These are phyloP conservation scores for Lotus japonicus DNA, from an alignment of 306 rosid genomes.

Conservation along the genomic window DNA sequence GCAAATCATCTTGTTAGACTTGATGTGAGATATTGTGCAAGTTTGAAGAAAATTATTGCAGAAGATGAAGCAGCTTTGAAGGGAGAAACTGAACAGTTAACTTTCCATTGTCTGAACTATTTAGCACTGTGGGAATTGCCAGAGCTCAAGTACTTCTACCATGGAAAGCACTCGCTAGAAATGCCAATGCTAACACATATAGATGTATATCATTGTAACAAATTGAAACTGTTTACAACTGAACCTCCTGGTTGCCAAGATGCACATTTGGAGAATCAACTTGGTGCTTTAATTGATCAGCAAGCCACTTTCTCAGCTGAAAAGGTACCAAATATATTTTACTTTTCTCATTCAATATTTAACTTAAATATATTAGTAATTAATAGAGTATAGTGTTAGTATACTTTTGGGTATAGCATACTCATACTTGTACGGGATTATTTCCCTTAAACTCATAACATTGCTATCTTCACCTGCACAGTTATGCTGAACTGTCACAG, in stretches of 20 bases:
- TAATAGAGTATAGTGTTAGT: too few relatives aligned
- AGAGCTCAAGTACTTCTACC: background rate
- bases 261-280: background rate
- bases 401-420: too few relatives aligned
- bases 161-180: background rate
- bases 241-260: background rate
- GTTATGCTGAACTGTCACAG: too few relatives aligned
- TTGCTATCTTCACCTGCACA: too few relatives aligned
- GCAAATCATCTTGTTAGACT: conserved; percentile 12
- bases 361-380: too few relatives aligned
- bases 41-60: conserved; percentile 11
- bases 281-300: background rate
- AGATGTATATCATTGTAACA: background rate
- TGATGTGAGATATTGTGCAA: conserved; percentile 7
- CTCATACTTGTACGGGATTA: too few relatives aligned
- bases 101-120: background rate
- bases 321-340: background rate
- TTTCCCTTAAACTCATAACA: too few relatives aligned
- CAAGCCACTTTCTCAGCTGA: background rate
- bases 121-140: background rate
- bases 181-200: background rate
- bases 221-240: background rate
- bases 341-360: too few relatives aligned
- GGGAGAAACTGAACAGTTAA: background rate
- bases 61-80: background rate